phyloP scores from a whole-genome alignment of 306 rosid species.

The Acacia acuminata region DNA sequence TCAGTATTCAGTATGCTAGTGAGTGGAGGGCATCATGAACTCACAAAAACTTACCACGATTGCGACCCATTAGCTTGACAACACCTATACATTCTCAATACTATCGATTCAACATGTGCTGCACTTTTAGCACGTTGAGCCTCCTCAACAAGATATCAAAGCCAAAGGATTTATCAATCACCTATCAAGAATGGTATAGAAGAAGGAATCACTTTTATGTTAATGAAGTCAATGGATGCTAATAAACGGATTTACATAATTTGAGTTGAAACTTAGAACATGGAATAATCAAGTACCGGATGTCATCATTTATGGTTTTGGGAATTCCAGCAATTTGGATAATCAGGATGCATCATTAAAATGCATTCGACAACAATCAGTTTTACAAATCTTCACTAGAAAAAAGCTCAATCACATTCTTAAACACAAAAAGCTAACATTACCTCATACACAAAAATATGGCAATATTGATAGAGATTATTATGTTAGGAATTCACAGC shows the following conservation, averaged over 20 bases:
- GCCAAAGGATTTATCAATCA: constrained; percentile 76
- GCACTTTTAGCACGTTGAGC: constrained; percentile 49
- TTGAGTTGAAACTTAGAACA: no score
- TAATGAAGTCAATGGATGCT: background rate
- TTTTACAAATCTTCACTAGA: no score
- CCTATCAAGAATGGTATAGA: constrained; percentile 31
- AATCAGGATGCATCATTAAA: no score
- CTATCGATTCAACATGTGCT: constrained; percentile 92
- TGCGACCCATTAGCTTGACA: constrained; percentile 94
- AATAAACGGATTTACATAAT: background rate
- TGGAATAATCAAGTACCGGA: no score
- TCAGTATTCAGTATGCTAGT: no score
- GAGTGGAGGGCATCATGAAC: no score
- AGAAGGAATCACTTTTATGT: constrained; percentile 14
- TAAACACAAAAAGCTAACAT: no score
- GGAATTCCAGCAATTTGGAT: no score
- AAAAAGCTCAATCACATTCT: no score
- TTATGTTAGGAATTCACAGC: background rate
- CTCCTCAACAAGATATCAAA: no score
- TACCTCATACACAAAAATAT: background rate
- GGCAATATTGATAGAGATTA: background rate
- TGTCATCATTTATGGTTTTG: no score
- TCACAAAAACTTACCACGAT: background rate
- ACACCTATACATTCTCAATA: constrained; percentile 84
- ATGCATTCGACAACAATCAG: no score